Conservation (phyloP, 441 rosid genomes). For the Corymbia citriodora region DNA sequence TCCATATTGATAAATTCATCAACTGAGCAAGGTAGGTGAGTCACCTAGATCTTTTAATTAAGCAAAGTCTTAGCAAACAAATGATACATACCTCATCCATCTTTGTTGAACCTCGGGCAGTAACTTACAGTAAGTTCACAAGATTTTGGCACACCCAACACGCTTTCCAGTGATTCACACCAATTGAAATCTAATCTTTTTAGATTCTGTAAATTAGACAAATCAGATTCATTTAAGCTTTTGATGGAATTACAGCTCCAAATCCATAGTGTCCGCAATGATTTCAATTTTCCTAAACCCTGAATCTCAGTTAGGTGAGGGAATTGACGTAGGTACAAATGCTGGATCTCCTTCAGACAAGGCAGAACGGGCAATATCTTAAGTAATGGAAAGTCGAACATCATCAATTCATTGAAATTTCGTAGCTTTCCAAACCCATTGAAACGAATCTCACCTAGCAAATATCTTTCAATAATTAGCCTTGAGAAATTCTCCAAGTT, state of each 20-base stretch:
- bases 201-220: not conserved
- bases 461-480: too few relatives aligned
- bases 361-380: not conserved
- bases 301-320: not conserved
- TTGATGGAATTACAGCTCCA: not conserved
- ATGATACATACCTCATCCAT: too few relatives aligned
- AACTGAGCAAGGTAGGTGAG: too few relatives aligned
- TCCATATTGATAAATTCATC: too few relatives aligned
- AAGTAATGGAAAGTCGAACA: too few relatives aligned
- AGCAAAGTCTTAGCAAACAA: too few relatives aligned
- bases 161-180: not conserved
- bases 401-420: too few relatives aligned
- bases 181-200: too few relatives aligned
- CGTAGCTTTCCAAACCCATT: too few relatives aligned
- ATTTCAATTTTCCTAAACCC: not conserved
- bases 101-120: not conserved
- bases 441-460: too few relatives aligned
- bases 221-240: not conserved
- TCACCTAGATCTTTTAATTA: too few relatives aligned
- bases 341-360: not conserved
- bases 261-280: not conserved
- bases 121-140: fast-evolving
- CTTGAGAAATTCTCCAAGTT: too few relatives aligned
- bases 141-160: not conserved
- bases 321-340: fast-evolving